These are phyloP conservation scores for Tolypocladium tundrense DNA, from an alignment of 2,329 filamentous ascomycete species.

Conservation along the genomic window DNA sequence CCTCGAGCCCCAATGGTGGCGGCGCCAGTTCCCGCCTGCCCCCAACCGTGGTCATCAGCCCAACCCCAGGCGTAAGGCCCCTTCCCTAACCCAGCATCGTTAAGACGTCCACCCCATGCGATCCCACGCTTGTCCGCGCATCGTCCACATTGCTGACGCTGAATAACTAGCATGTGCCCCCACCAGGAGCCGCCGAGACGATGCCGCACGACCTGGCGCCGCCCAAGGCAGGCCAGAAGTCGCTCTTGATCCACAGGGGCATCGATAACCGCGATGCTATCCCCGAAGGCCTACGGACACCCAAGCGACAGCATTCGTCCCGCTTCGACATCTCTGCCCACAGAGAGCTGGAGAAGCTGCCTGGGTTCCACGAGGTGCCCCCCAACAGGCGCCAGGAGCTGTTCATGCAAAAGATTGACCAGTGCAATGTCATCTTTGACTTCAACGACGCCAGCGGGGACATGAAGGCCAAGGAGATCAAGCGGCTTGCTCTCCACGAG, in stretches of 20 bases:
- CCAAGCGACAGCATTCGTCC: slow-evolving; percentile 93
- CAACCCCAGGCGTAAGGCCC: slow-evolving; percentile 71
- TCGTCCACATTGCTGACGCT: not conserved
- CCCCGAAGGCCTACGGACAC: slow-evolving; percentile 87
- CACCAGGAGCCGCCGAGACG: slow-evolving; percentile 87
- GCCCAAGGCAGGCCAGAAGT: slow-evolving; percentile 85
- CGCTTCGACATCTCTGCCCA: slow-evolving; percentile 97
- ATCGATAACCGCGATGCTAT: slow-evolving; percentile 87
- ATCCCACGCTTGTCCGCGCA: not conserved
- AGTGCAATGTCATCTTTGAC: slow-evolving; percentile 99
- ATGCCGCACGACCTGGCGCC: slow-evolving; percentile 97
- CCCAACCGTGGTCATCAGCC: slow-evolving; percentile 88
- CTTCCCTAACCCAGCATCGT: not conserved
- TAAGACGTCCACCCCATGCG: not conserved
- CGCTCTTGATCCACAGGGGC: slow-evolving; percentile 68
- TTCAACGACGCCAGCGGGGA: slow-evolving; percentile 97
- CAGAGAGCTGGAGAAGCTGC: slow-evolving; percentile 90
- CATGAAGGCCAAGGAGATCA: slow-evolving; percentile 99
- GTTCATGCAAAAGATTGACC: slow-evolving; percentile 99
- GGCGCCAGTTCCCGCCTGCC: slow-evolving; percentile 38
- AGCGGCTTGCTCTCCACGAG: slow-evolving; percentile 89
- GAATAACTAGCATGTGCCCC: slow-evolving; percentile 61
- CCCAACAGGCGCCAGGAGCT: slow-evolving; percentile 90
- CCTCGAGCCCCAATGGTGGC: slow-evolving; percentile 25
- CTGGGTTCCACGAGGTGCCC: slow-evolving; percentile 94